These are phyloP conservation scores for Parsonsia alboflavescens DNA, from an alignment of 257 asterid genomes.

Conservation along the genomic window DNA sequence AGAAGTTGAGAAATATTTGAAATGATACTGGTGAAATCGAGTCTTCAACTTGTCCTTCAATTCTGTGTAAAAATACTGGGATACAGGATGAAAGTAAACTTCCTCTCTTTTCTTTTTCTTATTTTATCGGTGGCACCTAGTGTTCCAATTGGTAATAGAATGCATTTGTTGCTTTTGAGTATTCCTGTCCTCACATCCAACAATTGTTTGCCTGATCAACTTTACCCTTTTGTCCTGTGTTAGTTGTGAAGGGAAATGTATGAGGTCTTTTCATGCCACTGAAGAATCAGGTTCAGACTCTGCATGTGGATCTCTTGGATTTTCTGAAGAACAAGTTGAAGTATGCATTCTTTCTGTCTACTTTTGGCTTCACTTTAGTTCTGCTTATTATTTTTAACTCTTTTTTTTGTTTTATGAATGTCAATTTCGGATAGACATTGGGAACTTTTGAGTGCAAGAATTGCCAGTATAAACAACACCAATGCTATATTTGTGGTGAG, in stretches of 20 bases:
- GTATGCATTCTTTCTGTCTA: conserved; percentile 30
- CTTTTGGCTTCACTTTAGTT: background rate
- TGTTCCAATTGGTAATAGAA: background rate
- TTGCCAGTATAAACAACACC: conserved; percentile 69
- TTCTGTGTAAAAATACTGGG: background rate
- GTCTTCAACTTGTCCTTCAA: background rate
- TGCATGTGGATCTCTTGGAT: conserved; percentile 54
- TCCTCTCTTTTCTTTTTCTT: background rate
- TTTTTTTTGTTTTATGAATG: background rate
- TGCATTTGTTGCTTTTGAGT: background rate
- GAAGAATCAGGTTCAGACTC: conserved; percentile 55
- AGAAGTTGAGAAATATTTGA: background rate
- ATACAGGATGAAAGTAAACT: background rate
- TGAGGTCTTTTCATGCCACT: conserved; percentile 86
- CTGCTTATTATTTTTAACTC: background rate
- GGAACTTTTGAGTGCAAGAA: conserved; percentile 59
- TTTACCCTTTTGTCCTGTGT: conserved; percentile 3
- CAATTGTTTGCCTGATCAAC: background rate
- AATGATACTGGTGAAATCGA: background rate
- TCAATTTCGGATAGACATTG: background rate
- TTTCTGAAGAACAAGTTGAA: conserved; percentile 40
- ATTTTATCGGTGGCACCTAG: background rate
- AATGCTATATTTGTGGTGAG: conserved; percentile 75
- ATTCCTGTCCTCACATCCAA: background rate
- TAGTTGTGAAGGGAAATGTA: conserved; percentile 87